Base-by-base conservation (phyloP, 2,329 filamentous ascomycete genomes). In the Aspergillus eucalypticola region DNA sequence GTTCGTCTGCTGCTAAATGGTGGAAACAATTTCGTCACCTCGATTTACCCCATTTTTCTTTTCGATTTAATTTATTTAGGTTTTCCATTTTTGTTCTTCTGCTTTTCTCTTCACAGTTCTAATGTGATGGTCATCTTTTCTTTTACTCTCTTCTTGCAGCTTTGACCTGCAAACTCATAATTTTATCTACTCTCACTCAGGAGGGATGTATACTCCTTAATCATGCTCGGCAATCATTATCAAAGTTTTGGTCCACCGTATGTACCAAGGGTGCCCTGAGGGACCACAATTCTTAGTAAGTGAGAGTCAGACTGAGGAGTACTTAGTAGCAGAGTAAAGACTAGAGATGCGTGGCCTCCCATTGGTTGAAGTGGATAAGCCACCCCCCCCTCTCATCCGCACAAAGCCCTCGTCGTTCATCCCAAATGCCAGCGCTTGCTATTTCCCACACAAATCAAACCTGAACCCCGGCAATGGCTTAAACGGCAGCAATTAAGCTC, bases 81-180 rank as follows among this genome's bases (percentile, higher is more conserved):
- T 35, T 60, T 60, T 56, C 42, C 39, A 44, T 51, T 56, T 50
- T 27, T 44, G 35, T 27, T 48, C 41, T 35, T 57, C 56, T 42
- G 25, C 41, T 54, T 54, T 60, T 58, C 54, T 53, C 13, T 19
- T 57, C 56, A 35, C 13, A 41, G 29, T 48, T 23, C 11, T 60
- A 32, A 11, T 29, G 32, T 27, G 13, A 49, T n/a, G 19, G 21
- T 49, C 15, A 29, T 5, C 13, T 17, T 49, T 49, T 21, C 25
- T 49, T 49, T 49, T 49, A 23, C 23, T 49, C 25, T 23, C n/a
- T 17, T 27, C 25, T 23, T 49, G 44, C 44, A 49, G 44, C 44
- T 27, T 29, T 27, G n/a, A 32, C 23, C 46, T 50, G 27, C 27
- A 27, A n/a, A 27, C 17, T 29, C 4, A 35, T 35, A 13, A 35